These are phyloP conservation scores for Candida dajiaensis DNA, from an alignment of 805 yeast species.

Conservation along the genomic window DNA sequence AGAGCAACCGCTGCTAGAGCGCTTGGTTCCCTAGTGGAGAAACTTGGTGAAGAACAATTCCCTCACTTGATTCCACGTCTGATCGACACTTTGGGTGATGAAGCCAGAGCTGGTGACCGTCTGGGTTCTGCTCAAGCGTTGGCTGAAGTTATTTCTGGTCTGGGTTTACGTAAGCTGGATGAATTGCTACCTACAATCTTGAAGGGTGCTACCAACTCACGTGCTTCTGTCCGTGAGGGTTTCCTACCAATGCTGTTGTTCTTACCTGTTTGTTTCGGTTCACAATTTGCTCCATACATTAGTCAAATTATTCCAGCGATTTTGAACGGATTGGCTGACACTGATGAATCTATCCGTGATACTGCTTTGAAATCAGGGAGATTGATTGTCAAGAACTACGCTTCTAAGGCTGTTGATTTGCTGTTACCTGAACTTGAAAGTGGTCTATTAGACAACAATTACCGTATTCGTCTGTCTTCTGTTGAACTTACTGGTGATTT, in stretches of 20 bases:
- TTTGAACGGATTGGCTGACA: constrained; percentile 85
- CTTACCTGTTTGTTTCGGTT: constrained; percentile 91
- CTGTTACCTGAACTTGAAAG: constrained; percentile 88
- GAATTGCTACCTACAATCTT: constrained; percentile 81
- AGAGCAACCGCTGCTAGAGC: constrained; percentile 98
- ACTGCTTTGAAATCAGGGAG: constrained; percentile 91
- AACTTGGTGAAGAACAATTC: constrained; percentile 92
- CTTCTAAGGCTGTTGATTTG: constrained; percentile 86
- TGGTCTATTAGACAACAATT: constrained; percentile 77
- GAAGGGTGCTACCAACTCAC: constrained; percentile 59
- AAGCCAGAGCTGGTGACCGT: constrained; percentile 77
- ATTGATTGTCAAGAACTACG: constrained; percentile 83
- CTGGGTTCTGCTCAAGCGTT: constrained; percentile 97
- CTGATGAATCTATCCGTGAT: constrained; percentile 80
- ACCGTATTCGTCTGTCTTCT: constrained; percentile 87
- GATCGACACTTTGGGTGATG: constrained; percentile 70
- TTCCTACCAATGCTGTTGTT: constrained; percentile 85
- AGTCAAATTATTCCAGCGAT: constrained; percentile 86
- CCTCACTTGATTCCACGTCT: constrained; percentile 85
- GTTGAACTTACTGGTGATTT: constrained; percentile 94
- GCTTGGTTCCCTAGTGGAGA: constrained; percentile 91
- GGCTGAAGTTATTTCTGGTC: constrained; percentile 88
- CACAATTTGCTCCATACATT: constrained; percentile 85
- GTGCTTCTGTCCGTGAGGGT: constrained; percentile 79
- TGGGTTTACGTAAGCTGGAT: constrained; percentile 83